Base-by-base conservation (phyloP, 768 basidiomycete genomes). In the Mycena epipterygia region DNA sequence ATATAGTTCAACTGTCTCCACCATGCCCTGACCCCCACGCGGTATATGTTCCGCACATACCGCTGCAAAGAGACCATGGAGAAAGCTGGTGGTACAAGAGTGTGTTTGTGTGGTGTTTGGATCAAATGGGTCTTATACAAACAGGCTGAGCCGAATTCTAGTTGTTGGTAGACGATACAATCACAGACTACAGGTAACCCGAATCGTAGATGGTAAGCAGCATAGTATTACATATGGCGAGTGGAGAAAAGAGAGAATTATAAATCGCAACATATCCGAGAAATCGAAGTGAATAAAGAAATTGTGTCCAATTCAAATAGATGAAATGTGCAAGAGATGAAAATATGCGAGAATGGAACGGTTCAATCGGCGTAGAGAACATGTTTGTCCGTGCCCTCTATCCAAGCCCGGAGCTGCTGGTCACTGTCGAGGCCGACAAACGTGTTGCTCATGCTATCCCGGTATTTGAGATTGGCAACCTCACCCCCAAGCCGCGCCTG, bases 1-100 rank as follows among this genome's bases (percentile, higher is more conserved):
- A 98, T 97, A 79, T 97, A 96, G 77, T 96, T 93, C 89, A 96
- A 84, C 77, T 95, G 92, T 74, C 90, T 90, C 91, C 93, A 96
- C 94, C 95, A 98, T 82, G 95, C 92, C 73, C 88, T 87, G 52
- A 95, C 78, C 21, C 96, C 96, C 23, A 89, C 92, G 53, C 90
- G 88, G 64, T 89, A 90, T 49, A 95, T 86, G 76, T 86, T 93
- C 72, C 94, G 91, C 74, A 97, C 81, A 39, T 93, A 95, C 74
- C 95, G 89, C 48, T 84, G 81, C 63, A 96, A 79, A 49, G 94
- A 95, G 74, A 93, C 89, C 91, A 91, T 94, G 17, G 44, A 46
- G 21, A 17, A 51, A 41, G 68, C 53, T 57, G n/a, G 35, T 58
- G 53, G 42, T 58, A 51, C 12, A 64, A 42, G 41, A 63, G n/a